Percentiles rank a stretch among this genome's conserved stretches.
phyloP scores from a whole-genome alignment of 441 rosid species.

The Macaranga tanarius region DNA sequence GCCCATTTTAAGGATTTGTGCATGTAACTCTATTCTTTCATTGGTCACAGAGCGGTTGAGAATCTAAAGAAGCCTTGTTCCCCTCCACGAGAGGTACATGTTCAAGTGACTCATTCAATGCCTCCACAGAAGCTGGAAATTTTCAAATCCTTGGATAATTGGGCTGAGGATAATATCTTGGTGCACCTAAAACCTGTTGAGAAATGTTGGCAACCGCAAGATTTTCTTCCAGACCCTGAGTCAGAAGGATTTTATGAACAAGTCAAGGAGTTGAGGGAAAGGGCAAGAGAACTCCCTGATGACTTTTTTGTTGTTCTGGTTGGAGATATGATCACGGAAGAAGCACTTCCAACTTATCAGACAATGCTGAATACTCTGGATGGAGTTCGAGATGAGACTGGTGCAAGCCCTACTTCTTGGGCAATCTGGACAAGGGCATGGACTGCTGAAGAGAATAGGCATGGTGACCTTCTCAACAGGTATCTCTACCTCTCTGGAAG shows the following conservation, averaged over 20 bases:
- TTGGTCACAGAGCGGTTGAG: conserved; percentile 54
- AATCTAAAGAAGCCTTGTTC: conserved; percentile 55
- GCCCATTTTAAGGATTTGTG: not conserved
- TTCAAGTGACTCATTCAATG: conserved; percentile 73
- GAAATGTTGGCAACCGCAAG: conserved; percentile 92
- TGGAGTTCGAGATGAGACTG: conserved; percentile 89
- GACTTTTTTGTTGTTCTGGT: conserved; percentile 85
- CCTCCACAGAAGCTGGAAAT: conserved; percentile 80
- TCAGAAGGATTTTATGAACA: conserved; percentile 82
- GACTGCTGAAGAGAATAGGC: conserved; percentile 96
- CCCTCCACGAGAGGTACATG: conserved; percentile 61
- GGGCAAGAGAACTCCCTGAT: conserved; percentile 74
- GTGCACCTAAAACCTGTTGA: conserved; percentile 73
- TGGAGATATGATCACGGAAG: conserved; percentile 95
- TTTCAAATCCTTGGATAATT: conserved; percentile 73
- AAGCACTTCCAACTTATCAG: conserved; percentile 93
- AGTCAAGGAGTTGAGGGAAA: conserved; percentile 65
- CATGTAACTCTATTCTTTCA: conserved; percentile 10
- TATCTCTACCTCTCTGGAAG: conserved; percentile 86
- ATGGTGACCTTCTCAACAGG: conserved; percentile 82
- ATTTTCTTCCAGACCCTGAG: conserved; percentile 76
- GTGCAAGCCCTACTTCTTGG: conserved; percentile 84
- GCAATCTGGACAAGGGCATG: conserved; percentile 93
- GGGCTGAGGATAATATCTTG: conserved; percentile 76
- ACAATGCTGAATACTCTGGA: conserved; percentile 81